Evolutionary conservation across 495 filamentous ascomycete species (phyloP).

Genomic region (Cryomyces minteri): DNA sequence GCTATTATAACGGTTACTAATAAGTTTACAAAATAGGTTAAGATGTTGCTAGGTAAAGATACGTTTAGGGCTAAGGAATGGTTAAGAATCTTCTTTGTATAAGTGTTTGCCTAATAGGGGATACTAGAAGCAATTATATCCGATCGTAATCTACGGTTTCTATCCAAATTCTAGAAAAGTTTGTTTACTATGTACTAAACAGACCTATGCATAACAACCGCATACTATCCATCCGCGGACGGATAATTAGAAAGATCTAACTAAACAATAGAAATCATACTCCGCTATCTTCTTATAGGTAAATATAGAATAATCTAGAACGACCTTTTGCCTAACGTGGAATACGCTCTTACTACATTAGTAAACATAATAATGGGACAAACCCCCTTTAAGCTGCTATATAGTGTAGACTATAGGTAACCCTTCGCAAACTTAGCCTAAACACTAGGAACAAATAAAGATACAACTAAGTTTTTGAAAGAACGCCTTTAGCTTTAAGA

Average conservation of each 20-base stretch:
- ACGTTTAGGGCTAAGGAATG: not conserved
- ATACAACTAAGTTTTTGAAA: no score
- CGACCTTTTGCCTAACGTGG: not conserved
- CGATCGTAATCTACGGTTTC: not conserved
- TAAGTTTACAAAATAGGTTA: not conserved
- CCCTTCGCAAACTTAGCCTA: no score
- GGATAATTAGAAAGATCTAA: not conserved
- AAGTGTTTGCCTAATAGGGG: not conserved
- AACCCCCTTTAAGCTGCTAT: not conserved
- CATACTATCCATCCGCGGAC: not conserved
- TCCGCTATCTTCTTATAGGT: not conserved
- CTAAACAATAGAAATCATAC: not conserved
- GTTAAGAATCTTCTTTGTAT: not conserved
- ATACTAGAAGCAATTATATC: not conserved
- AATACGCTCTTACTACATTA: not conserved
- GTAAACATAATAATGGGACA: not conserved
- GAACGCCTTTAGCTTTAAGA: no score
- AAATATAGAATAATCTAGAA: not conserved
- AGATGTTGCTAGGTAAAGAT: not conserved
- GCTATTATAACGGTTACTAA: not conserved
- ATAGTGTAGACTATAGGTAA: no score
- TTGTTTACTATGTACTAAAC: not conserved
- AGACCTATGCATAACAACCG: not conserved
- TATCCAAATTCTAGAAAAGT: not conserved
- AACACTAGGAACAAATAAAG: no score